Percentiles rank a stretch among this genome's conserved stretches.
Evolutionary conservation across 192 early-diverging fungal genomes (phyloP).

Genomic region (Phlyctochytrium bullatum): DNA sequence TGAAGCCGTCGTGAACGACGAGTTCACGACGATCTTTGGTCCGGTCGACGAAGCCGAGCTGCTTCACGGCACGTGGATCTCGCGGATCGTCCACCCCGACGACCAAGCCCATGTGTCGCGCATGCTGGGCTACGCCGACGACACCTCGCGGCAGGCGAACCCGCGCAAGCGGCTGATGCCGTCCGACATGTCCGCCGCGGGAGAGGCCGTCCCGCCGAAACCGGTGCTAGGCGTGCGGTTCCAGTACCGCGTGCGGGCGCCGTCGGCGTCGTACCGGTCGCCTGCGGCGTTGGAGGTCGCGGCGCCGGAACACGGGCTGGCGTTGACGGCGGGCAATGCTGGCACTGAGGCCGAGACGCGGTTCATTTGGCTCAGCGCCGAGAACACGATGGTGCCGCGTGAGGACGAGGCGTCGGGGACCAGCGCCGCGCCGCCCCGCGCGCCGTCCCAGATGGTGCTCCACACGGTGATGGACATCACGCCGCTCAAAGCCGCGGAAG

Average conservation of each 20-base stretch:
- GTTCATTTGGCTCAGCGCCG: background rate
- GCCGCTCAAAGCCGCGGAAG: slow-evolving; percentile 3
- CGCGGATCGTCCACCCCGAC: background rate
- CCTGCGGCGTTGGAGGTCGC: too few relatives aligned
- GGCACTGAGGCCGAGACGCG: too few relatives aligned
- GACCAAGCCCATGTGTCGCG: background rate
- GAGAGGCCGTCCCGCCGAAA: too few relatives aligned
- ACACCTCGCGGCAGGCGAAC: background rate
- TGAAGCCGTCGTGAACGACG: background rate
- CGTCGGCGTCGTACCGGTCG: background rate
- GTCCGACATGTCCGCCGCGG: too few relatives aligned
- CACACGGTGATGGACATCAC: slow-evolving; percentile 26
- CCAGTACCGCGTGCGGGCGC: background rate
- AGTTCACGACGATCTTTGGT: background rate
- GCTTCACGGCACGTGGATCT: background rate
- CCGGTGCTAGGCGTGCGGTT: background rate
- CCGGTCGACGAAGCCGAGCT: background rate
- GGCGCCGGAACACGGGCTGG: too few relatives aligned
- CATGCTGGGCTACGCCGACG: background rate
- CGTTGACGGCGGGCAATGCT: too few relatives aligned
- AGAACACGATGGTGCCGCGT: background rate
- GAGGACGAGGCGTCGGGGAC: background rate
- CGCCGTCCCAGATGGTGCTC: too few relatives aligned
- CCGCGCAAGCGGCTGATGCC: too few relatives aligned
- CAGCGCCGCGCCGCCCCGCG: too few relatives aligned